Evolutionary conservation across 2,329 filamentous ascomycete species (phyloP), one percentile per base, ranked within the genome.

Genomic region (Scedosporium dehoogii): DNA sequence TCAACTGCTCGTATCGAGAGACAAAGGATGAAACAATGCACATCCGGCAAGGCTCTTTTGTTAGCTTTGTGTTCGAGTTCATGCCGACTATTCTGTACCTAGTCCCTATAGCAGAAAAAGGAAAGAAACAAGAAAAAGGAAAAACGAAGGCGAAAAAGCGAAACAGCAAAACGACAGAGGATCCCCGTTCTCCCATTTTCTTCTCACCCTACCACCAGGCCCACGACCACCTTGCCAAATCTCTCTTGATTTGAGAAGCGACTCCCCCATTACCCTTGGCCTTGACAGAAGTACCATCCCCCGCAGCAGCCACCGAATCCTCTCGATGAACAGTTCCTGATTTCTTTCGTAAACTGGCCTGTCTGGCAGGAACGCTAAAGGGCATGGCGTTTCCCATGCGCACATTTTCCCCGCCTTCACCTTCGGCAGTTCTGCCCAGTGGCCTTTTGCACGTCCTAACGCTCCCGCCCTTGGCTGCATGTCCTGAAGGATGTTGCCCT

Each of bases 151-250:
- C 33, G 33, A 12, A 38, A 38, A 14, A 38, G 33, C 10, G 33
- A 38, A 38, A 38, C 9, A 38, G 10, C 12, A 12, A 4, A 38
- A 38, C 33, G 4, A 38, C 10, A 38, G 33, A 38, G 33, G 33
- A 3, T 38, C 3, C 33, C 33, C 33, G 33, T 38, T 38, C 33
- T 38, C 33, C 14, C 2, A 3, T 38, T 10, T 55, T 27, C 51
- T 3, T 27, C 18, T 14, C 4, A 2, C 14, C 51, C 55, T 53
- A 64, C 66, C 66, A 65, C 46, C 58, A 65, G 3, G 48, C 53
- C 66, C 66, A 68, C 7, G 61, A 60, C 65, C 66, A 67, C 46
- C 63, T 60, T 25, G 64, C 59, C n/a, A 41, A 29, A 6, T 59
- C 65, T 44, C 57, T 59, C 44, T 64, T 63, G 56, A 21, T 58